These are phyloP conservation scores for Coemansia asiatica DNA, from an alignment of 192 early-diverging fungal species.

Conservation along the genomic window DNA sequence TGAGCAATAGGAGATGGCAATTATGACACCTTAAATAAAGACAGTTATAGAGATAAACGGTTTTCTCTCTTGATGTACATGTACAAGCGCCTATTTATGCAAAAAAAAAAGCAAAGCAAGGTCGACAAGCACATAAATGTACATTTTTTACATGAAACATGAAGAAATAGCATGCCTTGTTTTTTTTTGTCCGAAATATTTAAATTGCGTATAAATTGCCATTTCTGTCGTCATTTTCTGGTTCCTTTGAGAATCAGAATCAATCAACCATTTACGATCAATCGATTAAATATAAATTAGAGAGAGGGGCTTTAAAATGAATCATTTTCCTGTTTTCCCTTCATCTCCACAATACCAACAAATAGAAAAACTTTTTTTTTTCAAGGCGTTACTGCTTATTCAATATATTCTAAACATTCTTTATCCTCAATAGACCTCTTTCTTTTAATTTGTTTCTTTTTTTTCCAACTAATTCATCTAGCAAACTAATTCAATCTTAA, in stretches of 20 bases:
- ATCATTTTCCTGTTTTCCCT: neutral
- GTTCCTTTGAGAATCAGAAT: neutral
- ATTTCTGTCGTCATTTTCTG: neutral
- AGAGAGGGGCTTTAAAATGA: neutral
- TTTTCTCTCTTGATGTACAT: too few species aligned
- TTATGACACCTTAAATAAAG: neutral
- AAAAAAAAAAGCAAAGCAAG: neutral
- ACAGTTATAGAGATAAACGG: neutral
- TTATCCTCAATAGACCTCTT: neutral
- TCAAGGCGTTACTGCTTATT: constrained; percentile 1
- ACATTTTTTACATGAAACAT: neutral
- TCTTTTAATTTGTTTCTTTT: constrained; percentile 6
- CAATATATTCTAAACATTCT: neutral
- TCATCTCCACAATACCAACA: neutral
- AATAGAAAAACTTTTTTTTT: constrained; percentile 5
- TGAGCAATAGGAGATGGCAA: too few species aligned
- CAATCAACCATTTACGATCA: neutral
- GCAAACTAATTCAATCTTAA: neutral
- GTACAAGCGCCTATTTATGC: too few species aligned
- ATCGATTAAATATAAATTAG: neutral
- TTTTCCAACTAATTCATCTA: neutral
- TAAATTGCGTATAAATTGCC: neutral
- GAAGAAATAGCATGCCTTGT: too few species aligned
- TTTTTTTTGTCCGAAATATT: neutral
- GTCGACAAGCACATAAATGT: neutral